Base-by-base conservation (phyloP, 306 rosid genomes). In the Lathyrus sativus region DNA sequence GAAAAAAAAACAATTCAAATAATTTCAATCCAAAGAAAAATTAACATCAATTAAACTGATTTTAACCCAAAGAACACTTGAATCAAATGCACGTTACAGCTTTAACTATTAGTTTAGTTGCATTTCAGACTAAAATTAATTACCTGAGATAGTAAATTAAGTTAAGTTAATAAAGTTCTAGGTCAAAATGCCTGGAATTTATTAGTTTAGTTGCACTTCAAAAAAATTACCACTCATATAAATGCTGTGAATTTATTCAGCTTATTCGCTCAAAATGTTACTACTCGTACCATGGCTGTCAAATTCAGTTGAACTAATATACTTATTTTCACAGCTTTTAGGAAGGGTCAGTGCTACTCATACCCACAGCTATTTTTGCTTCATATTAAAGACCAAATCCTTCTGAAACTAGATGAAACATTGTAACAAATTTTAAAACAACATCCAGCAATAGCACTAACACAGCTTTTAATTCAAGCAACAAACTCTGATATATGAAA, bases 401-500 rank as follows among this genome's bases (percentile, higher is more conserved):
- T 38, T 57, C 74, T 17, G 56, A 74, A 45, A 48, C 63, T 56
- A 29, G 59, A 56, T 11, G 64, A 38, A 62, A 53, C 56, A 24
- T 18, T 29, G 2, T 19, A 41, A 13, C 29, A 35, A 49, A 11
- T 17, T 67, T 41, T 51, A 61, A 11, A 45, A 17, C 67, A 59
- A 74, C 18, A 61, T 62, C 58, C 58, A 48, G 7, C 54, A 35
- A 6, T 18, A 70, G 35, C 38, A 28, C 57, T 67, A 45, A 22
- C 29, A 9, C 54, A 0, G 28, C 18, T 71, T 66, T 56, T 62
- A 18, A 46, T 35, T 60, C 53, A 65, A 74, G 48, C 51, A 74
- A 65, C 62, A 49, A 45, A 46, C 65, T 24, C 74, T 37, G 24
- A 53, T 45, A 59, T 60, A 64, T 17, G 66, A 68, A 49, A 68